Conservation (phyloP, 139 green algal species). For the Coelastrella sp. region DNA sequence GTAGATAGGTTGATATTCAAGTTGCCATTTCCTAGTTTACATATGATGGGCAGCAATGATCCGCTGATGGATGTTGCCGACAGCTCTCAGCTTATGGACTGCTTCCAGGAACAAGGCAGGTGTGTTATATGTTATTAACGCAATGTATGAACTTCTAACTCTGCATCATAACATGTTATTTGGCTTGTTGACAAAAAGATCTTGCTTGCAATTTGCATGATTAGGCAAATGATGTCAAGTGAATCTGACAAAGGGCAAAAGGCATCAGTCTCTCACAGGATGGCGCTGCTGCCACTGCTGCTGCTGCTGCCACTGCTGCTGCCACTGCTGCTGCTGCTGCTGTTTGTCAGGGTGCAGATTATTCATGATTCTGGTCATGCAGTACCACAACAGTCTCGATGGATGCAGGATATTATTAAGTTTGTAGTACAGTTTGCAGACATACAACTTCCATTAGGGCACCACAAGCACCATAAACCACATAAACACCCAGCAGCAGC, state of each 20-base stretch:
- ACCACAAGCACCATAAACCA: not conserved
- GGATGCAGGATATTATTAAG: slow-evolving; percentile 37
- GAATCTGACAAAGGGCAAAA: no score
- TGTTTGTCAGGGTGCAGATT: slow-evolving; percentile 34
- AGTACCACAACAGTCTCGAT: slow-evolving; percentile 57
- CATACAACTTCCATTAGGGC: not conserved
- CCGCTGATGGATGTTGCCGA: slow-evolving; percentile 44
- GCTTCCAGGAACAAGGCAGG: slow-evolving; percentile 47
- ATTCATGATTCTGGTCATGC: slow-evolving; percentile 58
- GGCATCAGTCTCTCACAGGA: no score
- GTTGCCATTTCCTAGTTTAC: slow-evolving; percentile 52
- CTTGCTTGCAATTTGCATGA: no score
- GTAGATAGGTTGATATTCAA: not conserved
- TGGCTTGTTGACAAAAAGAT: no score
- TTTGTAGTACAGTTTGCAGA: slow-evolving; percentile 22
- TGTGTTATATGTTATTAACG: no score
- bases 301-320: not conserved
- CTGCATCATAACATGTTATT: no score
- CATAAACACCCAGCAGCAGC: slow-evolving; percentile 14
- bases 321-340: not conserved
- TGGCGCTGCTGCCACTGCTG: not conserved
- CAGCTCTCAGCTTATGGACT: slow-evolving; percentile 36
- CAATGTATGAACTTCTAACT: no score
- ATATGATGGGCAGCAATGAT: slow-evolving; percentile 57
- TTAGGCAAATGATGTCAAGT: no score